A percentile compares a stretch with the other conserved stretches of the same genome.
Evolutionary conservation across 345 rosid species (phyloP).

Genomic region (Streptanthus diversifolius): DNA sequence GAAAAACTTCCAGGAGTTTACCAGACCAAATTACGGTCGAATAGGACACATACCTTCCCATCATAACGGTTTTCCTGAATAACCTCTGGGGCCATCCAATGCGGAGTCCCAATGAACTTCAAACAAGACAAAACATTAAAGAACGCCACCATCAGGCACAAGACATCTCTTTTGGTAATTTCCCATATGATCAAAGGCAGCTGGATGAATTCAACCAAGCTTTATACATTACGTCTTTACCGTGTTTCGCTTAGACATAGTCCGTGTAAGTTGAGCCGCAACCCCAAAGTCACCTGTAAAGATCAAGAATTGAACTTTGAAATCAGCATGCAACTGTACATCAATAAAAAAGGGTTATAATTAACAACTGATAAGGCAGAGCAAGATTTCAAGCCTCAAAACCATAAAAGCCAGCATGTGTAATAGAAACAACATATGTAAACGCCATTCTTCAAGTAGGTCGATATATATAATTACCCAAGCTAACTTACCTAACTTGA

Average conservation of each 20-base stretch:
- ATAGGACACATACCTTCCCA: constrained; percentile 69
- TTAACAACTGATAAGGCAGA: not conserved
- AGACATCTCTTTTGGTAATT: not conserved
- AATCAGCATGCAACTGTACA: constrained; percentile 13
- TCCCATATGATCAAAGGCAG: not conserved
- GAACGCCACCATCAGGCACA: constrained; percentile 18
- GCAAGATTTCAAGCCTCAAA: constrained; percentile 9
- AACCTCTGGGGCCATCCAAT: constrained; percentile 99
- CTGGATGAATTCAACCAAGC: constrained; percentile 9
- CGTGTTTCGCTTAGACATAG: constrained; percentile 99
- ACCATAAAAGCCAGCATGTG: not conserved
- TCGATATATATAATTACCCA: too few species aligned
- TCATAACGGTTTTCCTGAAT: constrained; percentile 99
- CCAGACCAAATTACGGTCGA: constrained; percentile 6
- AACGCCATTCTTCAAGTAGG: not conserved
- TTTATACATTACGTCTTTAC: constrained; percentile 37
- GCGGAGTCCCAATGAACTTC: constrained; percentile 99
- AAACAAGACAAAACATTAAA: constrained; percentile 19
- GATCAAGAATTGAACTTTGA: constrained; percentile 17
- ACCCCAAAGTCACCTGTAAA: constrained; percentile 98
- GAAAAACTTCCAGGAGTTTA: not conserved
- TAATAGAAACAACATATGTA: constrained; percentile 6
- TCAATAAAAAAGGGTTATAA: not conserved
- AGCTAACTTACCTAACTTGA: too few species aligned
- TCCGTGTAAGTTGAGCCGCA: constrained; percentile 97